phyloP scores from a whole-genome alignment of 495 filamentous ascomycete genomes.

The Penicillium egyptiacum region DNA sequence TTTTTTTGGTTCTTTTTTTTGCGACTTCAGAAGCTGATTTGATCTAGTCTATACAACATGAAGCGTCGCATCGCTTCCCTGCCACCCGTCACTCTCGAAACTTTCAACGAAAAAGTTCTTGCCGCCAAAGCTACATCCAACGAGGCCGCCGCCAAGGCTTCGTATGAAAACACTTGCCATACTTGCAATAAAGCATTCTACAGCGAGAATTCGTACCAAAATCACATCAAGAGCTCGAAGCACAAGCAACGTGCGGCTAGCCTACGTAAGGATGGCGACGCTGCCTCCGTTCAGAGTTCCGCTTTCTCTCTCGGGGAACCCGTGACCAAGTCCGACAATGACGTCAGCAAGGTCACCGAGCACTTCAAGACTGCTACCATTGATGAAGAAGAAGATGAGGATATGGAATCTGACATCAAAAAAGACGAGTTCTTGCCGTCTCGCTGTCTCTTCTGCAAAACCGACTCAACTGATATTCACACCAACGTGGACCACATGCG shows the following conservation, averaged over 20 bases:
- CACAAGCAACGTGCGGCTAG: conserved; percentile 69
- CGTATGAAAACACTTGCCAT: conserved; percentile 79
- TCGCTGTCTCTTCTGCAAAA: conserved; percentile 89
- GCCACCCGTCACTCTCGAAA: conserved; percentile 86
- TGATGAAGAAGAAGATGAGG: conserved; percentile 51
- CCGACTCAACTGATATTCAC: conserved; percentile 65
- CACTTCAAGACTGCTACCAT: conserved; percentile 72
- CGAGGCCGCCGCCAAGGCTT: conserved; percentile 82
- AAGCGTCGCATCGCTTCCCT: conserved; percentile 92
- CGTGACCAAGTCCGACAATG: conserved; percentile 57
- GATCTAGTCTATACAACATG: conserved; percentile 83
- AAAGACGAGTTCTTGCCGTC: conserved; percentile 49
- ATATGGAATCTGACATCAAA: conserved; percentile 31
- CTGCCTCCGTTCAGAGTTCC: conserved; percentile 87
- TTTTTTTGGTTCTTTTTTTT: background rate
- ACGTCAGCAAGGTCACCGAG: conserved; percentile 79
- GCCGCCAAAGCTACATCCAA: conserved; percentile 80
- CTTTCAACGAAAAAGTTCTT: conserved; percentile 96
- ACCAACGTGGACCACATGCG: conserved; percentile 87
- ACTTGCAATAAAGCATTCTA: conserved; percentile 90
- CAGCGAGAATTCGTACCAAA: conserved; percentile 92
- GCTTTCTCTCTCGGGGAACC: conserved; percentile 89
- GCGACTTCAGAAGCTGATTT: background rate
- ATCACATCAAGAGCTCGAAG: conserved; percentile 89
- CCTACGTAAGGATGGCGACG: conserved; percentile 44